Evolutionary conservation across 2,329 filamentous ascomycete genomes (phyloP), one percentile per base, ranked within the genome.

Genomic region (Sporothrix mexicana): DNA sequence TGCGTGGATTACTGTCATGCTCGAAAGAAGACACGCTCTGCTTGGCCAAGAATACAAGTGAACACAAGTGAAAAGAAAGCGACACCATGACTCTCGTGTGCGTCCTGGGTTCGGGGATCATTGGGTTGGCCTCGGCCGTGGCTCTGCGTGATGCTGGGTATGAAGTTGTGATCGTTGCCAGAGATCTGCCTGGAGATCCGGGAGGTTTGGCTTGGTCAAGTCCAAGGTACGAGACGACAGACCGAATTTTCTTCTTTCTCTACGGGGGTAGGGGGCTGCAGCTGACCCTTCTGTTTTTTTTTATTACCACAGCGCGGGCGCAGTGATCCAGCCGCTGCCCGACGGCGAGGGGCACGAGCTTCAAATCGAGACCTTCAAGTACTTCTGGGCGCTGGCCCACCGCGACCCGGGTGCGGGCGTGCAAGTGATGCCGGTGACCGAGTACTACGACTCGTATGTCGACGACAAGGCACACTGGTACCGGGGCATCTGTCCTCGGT

Each of bases 311-410:
- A 71, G 70, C 20, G 70, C 70, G n/a, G 70, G 70, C 6, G 70
- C 70, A 1, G 30, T 51, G 5, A 71, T 71, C 47, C 57, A 55
- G 59, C 47, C 57, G 9, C 25, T 43, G 1, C 47, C 57, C 20
- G 70, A 71, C 13, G 47, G 41, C 7, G 20, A 66, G 17, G 70
- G 45, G 17, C 70, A 51, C 25, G 41, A 71, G 13, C 41, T 71
- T 4, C 70, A 71, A 25, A 30, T 55, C 4, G 59, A 71, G 2
- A 53, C 70, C 0, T 30, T 66, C 23, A 55, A 25, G 25, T 66
- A 71, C 49, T 71, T 53, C 57, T 71, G 70, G 70, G 70, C 57
- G 4, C 70, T 71, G 10, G 70, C 70, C 41, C 70, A 71, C 17
- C 70, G 70, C 20, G 70, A 71, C 17, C 70, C 70, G 1, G 57